These are phyloP conservation scores for Ophiocordyceps robertsii DNA, from an alignment of 2,329 filamentous ascomycete species.

Conservation along the genomic window DNA sequence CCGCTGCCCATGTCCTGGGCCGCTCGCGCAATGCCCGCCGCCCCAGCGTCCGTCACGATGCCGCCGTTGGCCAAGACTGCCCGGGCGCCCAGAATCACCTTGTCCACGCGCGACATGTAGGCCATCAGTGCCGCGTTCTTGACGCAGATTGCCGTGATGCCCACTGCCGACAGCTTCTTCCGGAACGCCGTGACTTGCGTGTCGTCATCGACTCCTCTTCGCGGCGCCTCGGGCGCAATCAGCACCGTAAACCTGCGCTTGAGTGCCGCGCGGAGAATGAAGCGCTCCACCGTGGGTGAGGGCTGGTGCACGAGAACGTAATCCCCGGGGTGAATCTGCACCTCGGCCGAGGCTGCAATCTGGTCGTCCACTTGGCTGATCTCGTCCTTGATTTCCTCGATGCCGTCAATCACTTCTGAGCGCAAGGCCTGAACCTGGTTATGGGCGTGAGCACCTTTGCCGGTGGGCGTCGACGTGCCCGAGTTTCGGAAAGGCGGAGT, in stretches of 20 bases:
- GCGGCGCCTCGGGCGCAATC: conserved; percentile 53
- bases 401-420: conserved; percentile 84
- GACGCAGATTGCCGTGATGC: conserved; percentile 72
- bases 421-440: conserved; percentile 56
- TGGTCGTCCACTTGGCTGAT: conserved; percentile 86
- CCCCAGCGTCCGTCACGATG: conserved; percentile 73
- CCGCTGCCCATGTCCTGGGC: conserved; percentile 72
- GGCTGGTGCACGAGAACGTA: conserved; percentile 83
- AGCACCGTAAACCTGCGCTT: conserved; percentile 90
- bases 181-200: conserved; percentile 43
- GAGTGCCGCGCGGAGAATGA: conserved; percentile 72
- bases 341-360: conserved; percentile 75
- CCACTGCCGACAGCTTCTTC: conserved; percentile 64
- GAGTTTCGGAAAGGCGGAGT: conserved; percentile 35
- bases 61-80: conserved; percentile 82
- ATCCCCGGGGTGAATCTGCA: conserved; percentile 88
- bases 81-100: conserved; percentile 82
- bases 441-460: conserved; percentile 21
- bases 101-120: conserved; percentile 90
- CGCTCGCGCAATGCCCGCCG: conserved; percentile 68
- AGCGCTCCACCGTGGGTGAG: conserved; percentile 76
- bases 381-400: conserved; percentile 92
- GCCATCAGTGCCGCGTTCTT: conserved; percentile 79
- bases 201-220: conserved; percentile 21
- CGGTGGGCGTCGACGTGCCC: conserved; percentile 35